Conservation (phyloP, 176 grass and related monocot species). For the Microstegium vimineum region DNA sequence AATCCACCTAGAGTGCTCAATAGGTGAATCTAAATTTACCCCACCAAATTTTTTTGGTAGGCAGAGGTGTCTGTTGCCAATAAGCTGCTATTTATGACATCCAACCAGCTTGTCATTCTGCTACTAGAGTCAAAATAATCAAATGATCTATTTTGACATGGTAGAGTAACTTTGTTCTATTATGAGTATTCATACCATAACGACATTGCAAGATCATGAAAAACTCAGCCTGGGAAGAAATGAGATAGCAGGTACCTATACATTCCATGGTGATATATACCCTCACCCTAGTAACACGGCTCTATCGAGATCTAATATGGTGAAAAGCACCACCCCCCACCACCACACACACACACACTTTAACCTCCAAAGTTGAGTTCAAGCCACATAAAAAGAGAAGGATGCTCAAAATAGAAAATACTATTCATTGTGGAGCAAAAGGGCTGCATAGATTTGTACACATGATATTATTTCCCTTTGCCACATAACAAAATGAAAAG, state of each 20-base stretch:
- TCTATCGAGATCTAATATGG: not conserved
- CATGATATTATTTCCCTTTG: constrained; percentile 38
- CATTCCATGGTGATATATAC: not conserved
- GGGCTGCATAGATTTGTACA: constrained; percentile 28
- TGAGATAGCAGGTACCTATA: not conserved
- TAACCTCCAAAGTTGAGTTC: no score
- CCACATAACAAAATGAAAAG: constrained; percentile 13
- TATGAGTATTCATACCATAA: not conserved
- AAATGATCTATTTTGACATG: not conserved
- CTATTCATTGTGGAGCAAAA: not conserved
- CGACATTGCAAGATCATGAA: not conserved
- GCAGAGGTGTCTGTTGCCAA: not conserved
- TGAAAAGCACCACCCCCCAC: not conserved
- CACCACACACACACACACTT: no score
- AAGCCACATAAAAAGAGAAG: constrained; percentile 5
- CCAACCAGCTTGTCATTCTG: not conserved
- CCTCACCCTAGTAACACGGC: not conserved
- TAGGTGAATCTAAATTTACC: not conserved
- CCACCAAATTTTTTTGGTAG: not conserved
- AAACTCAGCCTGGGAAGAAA: not conserved
- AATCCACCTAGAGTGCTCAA: not conserved
- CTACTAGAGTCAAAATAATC: not conserved
- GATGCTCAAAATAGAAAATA: constrained; percentile 1
- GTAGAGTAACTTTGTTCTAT: not conserved
- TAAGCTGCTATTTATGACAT: no score